A percentile compares a stretch with the other conserved stretches of the same genome.
Evolutionary conservation across 2,329 filamentous ascomycete genomes (phyloP).

Genomic region (Colletotrichum sp.): DNA sequence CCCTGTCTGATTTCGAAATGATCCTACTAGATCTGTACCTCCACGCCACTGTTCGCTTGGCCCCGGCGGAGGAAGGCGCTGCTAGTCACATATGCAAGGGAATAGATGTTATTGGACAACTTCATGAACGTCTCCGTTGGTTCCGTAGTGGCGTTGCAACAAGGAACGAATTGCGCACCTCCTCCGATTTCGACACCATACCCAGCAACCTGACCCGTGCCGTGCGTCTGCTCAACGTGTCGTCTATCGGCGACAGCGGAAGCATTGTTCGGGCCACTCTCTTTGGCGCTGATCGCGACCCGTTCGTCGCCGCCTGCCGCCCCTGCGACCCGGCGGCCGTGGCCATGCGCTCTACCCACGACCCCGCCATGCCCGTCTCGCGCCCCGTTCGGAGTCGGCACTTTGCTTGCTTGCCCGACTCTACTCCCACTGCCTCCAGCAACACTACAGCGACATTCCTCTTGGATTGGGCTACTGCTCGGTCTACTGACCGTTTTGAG

Average conservation of each 20-base stretch:
- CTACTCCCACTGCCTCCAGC: background rate
- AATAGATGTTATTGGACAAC: too few species aligned
- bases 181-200: background rate
- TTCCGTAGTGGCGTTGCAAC: background rate
- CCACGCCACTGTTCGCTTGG: background rate
- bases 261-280: background rate
- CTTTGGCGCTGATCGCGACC: background rate
- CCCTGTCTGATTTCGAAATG: too few species aligned
- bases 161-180: background rate
- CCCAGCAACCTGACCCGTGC: background rate
- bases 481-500: background rate
- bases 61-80: background rate
- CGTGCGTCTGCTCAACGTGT: background rate
- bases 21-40: background rate
- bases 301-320: background rate
- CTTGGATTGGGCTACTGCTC: background rate
- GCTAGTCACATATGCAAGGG: background rate
- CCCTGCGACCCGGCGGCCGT: background rate
- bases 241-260: background rate
- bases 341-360: background rate
- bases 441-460: background rate
- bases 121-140: background rate
- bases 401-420: background rate
- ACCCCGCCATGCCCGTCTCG: background rate
- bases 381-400: background rate